phyloP scores from a whole-genome alignment of 2,329 filamentous ascomycete genomes.

The Plenodomus biglobosus region DNA sequence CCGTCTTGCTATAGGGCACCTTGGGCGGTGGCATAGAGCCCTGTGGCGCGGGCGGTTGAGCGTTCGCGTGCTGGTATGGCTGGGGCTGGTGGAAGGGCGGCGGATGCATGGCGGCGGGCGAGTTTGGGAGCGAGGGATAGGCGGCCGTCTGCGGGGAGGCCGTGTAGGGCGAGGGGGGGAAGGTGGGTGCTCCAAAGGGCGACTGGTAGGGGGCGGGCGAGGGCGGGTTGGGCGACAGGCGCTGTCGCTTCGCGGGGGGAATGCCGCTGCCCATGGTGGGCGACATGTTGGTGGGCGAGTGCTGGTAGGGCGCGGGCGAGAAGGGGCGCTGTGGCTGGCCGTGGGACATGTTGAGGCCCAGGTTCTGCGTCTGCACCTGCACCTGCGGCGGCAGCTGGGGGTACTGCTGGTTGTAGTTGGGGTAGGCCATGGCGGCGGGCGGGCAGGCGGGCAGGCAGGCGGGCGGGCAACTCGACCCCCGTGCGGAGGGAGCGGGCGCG shows the following conservation, averaged over 20 bases:
- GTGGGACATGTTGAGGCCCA: conserved; percentile 48
- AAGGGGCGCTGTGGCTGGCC: conserved; percentile 46
- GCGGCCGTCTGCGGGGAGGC: conserved; percentile 33
- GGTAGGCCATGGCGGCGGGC: conserved; percentile 42
- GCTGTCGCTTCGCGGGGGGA: conserved; percentile 73
- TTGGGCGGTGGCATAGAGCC: conserved; percentile 64
- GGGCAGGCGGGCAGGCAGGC: too few relatives aligned
- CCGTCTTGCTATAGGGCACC: conserved; percentile 55
- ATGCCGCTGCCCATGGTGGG: conserved; percentile 46
- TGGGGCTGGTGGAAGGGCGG: conserved; percentile 57
- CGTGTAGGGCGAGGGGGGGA: conserved; percentile 42
- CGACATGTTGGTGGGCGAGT: conserved; percentile 57
- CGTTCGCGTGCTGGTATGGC: conserved; percentile 41
- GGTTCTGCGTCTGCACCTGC: conserved; percentile 40
- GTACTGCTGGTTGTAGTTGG: conserved; percentile 29
- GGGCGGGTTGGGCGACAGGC: conserved; percentile 66
- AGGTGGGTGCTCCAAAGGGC: conserved; percentile 51
- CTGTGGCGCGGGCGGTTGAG: conserved; percentile 24
- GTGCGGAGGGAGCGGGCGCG: conserved; percentile 27
- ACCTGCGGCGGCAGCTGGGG: conserved; percentile 26
- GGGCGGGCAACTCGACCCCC: conserved; percentile 32
- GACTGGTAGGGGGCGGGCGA: conserved; percentile 54
- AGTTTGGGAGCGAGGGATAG: conserved; percentile 36
- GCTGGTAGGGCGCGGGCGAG: conserved; percentile 46
- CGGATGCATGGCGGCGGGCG: conserved; percentile 35